These are phyloP conservation scores for Stagonosporopsis rhizophila DNA, from an alignment of 2,329 filamentous ascomycete genomes.

Conservation along the genomic window DNA sequence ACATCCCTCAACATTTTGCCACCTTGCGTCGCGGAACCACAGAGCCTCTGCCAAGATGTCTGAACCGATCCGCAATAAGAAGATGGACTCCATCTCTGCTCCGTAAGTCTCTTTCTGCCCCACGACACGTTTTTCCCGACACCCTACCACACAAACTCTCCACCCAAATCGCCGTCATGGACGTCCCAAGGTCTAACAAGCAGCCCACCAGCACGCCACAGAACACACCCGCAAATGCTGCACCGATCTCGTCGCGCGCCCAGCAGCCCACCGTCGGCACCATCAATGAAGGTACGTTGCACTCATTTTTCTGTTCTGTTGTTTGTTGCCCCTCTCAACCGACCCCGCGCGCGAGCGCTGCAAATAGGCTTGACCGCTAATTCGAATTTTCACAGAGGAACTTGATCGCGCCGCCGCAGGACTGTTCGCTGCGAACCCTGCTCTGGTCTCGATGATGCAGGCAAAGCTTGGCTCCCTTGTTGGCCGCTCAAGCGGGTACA, in stretches of 20 bases:
- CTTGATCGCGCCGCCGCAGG: constrained; percentile 88
- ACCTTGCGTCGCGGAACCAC: constrained; percentile 35
- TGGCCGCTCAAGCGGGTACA: constrained; percentile 94
- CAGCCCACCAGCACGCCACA: constrained; percentile 80
- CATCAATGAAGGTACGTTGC: constrained; percentile 88
- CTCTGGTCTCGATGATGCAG: constrained; percentile 96
- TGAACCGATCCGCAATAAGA: constrained; percentile 73
- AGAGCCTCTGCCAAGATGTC: constrained; percentile 60
- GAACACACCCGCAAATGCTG: constrained; percentile 95
- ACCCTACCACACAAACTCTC: constrained; percentile 26
- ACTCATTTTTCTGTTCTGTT: constrained; percentile 10
- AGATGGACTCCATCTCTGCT: constrained; percentile 66
- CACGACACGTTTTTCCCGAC: constrained; percentile 35
- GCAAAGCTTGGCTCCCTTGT: constrained; percentile 92
- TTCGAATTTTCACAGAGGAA: constrained; percentile 71
- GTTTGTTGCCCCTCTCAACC: constrained; percentile 33
- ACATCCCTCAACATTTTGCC: constrained; percentile 42
- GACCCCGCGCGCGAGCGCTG: constrained; percentile 35
- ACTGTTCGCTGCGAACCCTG: constrained; percentile 94
- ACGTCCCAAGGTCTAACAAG: constrained; percentile 45
- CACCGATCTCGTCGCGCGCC: constrained; percentile 96
- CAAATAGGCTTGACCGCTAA: constrained; percentile 47
- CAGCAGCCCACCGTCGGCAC: constrained; percentile 92
- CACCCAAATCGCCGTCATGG: constrained; percentile 32
- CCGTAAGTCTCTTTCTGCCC: constrained; percentile 62